Percentiles rank a stretch among this genome's conserved stretches.
phyloP scores from a whole-genome alignment of 2,329 filamentous ascomycete genomes.

The Aulographum hederae region DNA sequence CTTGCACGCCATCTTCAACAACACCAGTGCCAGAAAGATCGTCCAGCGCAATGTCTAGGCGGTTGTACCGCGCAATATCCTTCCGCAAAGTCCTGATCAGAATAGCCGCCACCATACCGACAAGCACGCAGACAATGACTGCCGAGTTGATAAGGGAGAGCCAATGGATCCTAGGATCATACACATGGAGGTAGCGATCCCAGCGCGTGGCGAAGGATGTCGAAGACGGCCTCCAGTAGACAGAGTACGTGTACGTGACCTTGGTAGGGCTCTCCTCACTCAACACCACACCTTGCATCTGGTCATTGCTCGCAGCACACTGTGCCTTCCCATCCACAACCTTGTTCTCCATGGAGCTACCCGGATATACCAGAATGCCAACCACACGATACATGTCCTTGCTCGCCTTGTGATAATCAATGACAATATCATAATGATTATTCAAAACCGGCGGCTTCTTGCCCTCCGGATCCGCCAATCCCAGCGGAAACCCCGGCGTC shows the following conservation, averaged over 20 bases:
- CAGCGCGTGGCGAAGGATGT: conserved; percentile 93
- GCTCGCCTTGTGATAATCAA: conserved; percentile 77
- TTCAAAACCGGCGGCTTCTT: conserved; percentile 50
- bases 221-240: conserved; percentile 67
- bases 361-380: conserved; percentile 74
- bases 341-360: conserved; percentile 44
- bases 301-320: too few relatives aligned
- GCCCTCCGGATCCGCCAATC: conserved; percentile 34
- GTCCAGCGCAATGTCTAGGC: conserved; percentile 79
- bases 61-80: conserved; percentile 93
- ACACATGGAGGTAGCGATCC: conserved; percentile 97
- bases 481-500: conserved; percentile 77
- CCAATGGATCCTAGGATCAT: conserved; percentile 97
- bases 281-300: conserved; percentile 21
- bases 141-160: conserved; percentile 95
- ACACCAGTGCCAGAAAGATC: conserved; percentile 66
- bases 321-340: conserved; percentile 36
- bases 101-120: conserved; percentile 84
- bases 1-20: conserved; percentile 77
- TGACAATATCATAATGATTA: conserved; percentile 87
- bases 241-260: conserved; percentile 80
- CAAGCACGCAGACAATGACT: conserved; percentile 81
- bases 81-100: conserved; percentile 75
- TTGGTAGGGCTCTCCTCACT: conserved; percentile 30
- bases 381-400: conserved; percentile 68